Conservation (phyloP, 106 monocot species). For the Ottelia alismoides region DNA sequence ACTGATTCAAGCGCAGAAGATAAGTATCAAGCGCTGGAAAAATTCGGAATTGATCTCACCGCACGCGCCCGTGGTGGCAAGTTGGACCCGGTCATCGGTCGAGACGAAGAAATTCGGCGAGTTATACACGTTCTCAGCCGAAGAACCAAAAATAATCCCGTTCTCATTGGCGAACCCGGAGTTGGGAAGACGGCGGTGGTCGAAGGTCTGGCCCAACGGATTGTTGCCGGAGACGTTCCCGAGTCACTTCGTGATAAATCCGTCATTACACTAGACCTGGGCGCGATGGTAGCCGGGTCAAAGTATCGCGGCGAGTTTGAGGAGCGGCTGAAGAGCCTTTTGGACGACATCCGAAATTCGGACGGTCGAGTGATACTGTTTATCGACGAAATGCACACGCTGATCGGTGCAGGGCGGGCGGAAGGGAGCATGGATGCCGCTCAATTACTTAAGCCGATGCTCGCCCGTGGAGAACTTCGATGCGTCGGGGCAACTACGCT, state of each 20-base stretch:
- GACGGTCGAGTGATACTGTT: conserved; percentile 54
- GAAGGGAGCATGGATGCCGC: conserved; percentile 56
- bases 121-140: conserved; percentile 33
- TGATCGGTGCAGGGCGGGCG: conserved; percentile 15
- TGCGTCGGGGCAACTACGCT: too few relatives aligned
- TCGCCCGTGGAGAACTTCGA: conserved; percentile 41
- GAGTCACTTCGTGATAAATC: conserved; percentile 34
- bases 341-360: conserved; percentile 49
- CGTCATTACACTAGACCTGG: conserved; percentile 46
- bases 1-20: too few relatives aligned
- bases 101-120: conserved; percentile 45
- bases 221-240: conserved; percentile 45
- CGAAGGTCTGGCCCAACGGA: conserved; percentile 53
- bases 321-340: conserved; percentile 28
- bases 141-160: too few relatives aligned
- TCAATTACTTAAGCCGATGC: conserved; percentile 52
- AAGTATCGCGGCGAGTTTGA: too few relatives aligned
- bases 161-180: too few relatives aligned
- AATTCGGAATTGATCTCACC: conserved; percentile 37
- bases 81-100: conserved; percentile 42
- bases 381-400: too few relatives aligned
- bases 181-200: conserved; percentile 69
- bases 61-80: conserved; percentile 56
- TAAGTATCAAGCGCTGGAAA: conserved; percentile 43
- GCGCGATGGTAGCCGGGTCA: conserved; percentile 41